Base-by-base conservation (phyloP, 345 rosid genomes). In the Aquilaria yunnanensis region DNA sequence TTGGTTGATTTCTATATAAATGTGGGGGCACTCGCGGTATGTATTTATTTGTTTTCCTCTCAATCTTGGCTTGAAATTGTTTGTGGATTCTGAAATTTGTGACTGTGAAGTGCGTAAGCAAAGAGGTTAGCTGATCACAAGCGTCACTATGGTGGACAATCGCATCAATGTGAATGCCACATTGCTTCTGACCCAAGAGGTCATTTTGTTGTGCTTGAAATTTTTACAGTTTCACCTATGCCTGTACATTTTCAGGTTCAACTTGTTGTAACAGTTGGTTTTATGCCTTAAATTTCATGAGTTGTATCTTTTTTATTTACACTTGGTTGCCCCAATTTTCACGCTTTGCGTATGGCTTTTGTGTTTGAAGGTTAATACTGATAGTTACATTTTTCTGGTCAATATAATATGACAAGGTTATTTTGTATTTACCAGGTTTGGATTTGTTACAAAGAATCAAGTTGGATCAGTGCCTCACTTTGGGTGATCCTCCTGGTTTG, bases 1-100 rank as follows among this genome's bases (percentile, higher is more conserved):
- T 53, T 92, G 70, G 61, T 92, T 13, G 98, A 92, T 81, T 86
- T 73, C 80, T 92, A 77, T 59, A 82, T 85, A 58, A 79, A 83
- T 34, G 14, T 81, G 10, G 75, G 75, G 0, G 80, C 90, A 61
- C 54, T 92, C 9, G 90, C 68, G 80, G 98, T 92, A 78, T 47
- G 67, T 32, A 47, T 29, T 14, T 47, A n/a, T 54, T 50, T 63
- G 62, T 14, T 59, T 5, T 59, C 23, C 23, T 23, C 23, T 23
- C 23, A 23, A 23, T 13, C 9, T 14, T 33, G 14, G 33, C 59
- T 56, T 56, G 11, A 11, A 33, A 33, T 7, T 29, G 12, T 48
- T 0, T 12, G 8, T 8, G 2, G 13, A 7, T 14, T 54, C 46
- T 14, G 54, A 5, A 57, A 51, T 34, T 47, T 37, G 43, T 37